Conservation (phyloP, 2,329 filamentous ascomycete genomes). For the Geosmithia morbida region DNA sequence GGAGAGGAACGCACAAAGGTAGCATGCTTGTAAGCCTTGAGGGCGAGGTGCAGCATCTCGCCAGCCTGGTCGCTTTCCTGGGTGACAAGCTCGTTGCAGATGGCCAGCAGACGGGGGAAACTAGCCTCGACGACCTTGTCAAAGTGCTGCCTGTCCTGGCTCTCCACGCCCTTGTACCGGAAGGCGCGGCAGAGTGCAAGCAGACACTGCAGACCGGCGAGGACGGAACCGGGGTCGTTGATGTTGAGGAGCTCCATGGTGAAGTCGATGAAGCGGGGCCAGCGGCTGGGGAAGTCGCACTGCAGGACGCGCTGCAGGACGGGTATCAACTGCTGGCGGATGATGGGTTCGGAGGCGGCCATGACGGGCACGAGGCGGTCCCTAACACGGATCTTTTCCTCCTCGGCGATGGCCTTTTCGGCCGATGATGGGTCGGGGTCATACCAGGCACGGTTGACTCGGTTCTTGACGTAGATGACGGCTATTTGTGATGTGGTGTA, state of each 20-base stretch:
- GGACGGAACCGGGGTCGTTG: constrained; percentile 74
- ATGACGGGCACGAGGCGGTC: constrained; percentile 82
- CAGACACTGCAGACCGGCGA: constrained; percentile 86
- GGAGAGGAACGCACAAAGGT: constrained; percentile 53
- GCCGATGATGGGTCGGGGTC: constrained; percentile 26
- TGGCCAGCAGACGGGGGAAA: constrained; percentile 74
- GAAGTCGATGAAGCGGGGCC: constrained; percentile 89
- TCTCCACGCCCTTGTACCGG: constrained; percentile 73
- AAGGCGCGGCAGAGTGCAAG: constrained; percentile 92
- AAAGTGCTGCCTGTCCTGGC: constrained; percentile 67
- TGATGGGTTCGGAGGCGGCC: constrained; percentile 62
- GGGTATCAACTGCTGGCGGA: constrained; percentile 86
- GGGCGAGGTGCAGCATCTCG: constrained; percentile 87
- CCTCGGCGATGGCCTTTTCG: constrained; percentile 61
- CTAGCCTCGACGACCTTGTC: constrained; percentile 86
- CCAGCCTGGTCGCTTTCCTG: constrained; percentile 89
- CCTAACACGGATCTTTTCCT: constrained; percentile 77
- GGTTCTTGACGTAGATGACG: constrained; percentile 96
- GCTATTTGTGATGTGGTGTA: constrained; percentile 33
- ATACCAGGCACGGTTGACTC: constrained; percentile 84
- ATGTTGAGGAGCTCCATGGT: constrained; percentile 79
- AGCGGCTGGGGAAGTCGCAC: constrained; percentile 85
- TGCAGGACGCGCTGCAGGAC: constrained; percentile 92
- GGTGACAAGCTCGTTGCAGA: constrained; percentile 78
- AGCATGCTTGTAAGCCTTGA: constrained; percentile 97